A percentile compares a stretch with the other conserved stretches of the same genome.
Conservation (phyloP, 345 rosid species). For the Bruguiera sexangula region DNA sequence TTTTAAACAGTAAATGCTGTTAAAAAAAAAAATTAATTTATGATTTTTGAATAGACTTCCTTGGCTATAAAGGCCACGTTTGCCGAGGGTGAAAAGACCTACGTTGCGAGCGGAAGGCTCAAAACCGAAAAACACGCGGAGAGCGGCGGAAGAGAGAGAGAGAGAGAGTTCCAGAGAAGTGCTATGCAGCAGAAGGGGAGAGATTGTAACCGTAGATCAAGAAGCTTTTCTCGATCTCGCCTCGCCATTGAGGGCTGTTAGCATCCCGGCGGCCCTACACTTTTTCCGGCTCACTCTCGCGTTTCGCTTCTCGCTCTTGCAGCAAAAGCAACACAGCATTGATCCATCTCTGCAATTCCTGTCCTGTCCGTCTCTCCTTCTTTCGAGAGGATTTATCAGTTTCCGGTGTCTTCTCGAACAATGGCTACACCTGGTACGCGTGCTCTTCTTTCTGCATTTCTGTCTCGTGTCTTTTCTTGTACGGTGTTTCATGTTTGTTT, state of each 20-base stretch:
- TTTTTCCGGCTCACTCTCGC: background rate
- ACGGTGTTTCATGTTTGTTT: background rate
- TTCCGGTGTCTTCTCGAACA: constrained; percentile 1
- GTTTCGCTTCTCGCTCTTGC: background rate
- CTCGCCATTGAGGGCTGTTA: constrained; percentile 70
- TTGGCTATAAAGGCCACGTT: no score
- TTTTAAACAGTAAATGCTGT: no score
- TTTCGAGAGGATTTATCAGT: background rate
- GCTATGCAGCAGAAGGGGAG: constrained; percentile 79
- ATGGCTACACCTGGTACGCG: constrained; percentile 51
- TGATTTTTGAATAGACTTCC: no score
- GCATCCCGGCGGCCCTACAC: background rate
- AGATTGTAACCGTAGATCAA: constrained; percentile 59
- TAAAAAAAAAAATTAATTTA: no score
- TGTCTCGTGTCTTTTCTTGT: background rate
- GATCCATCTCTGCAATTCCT: background rate
- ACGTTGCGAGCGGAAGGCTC: no score
- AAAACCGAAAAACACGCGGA: background rate
- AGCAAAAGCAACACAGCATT: background rate
- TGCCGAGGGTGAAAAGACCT: no score
- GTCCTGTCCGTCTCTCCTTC: background rate
- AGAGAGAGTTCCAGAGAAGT: background rate
- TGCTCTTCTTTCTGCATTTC: background rate
- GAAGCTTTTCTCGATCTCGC: constrained; percentile 65
- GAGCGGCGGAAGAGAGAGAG: background rate